phyloP scores from a whole-genome alignment of 208 protist species.

The Herpetomonas samuelpessoai region DNA sequence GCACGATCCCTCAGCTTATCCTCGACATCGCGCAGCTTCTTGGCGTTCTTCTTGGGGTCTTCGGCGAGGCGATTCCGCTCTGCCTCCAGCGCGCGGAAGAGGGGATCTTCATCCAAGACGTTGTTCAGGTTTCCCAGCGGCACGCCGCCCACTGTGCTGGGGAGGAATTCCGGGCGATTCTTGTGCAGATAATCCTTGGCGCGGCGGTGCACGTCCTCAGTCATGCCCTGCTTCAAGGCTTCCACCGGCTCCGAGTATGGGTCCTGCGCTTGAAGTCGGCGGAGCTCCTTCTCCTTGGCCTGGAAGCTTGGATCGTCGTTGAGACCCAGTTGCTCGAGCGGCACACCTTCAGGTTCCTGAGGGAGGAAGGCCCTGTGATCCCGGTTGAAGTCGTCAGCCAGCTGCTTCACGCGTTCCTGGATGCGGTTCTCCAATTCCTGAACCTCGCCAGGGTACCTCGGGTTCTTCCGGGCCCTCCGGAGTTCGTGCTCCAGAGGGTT shows the following conservation, averaged over 20 bases:
- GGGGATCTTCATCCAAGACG: slow-evolving; percentile 18
- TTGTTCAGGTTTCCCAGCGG: slow-evolving; percentile 21
- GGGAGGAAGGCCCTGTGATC: slow-evolving; percentile 24
- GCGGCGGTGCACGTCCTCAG: slow-evolving; percentile 18
- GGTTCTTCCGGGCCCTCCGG: slow-evolving; percentile 5
- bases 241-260: slow-evolving; percentile 12
- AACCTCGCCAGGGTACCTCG: slow-evolving; percentile 9
- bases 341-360: slow-evolving; percentile 32
- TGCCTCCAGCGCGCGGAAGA: slow-evolving; percentile 34
- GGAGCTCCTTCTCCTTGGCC: slow-evolving; percentile 19
- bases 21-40: slow-evolving; percentile 29
- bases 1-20: slow-evolving; percentile 33
- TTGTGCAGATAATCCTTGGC: slow-evolving; percentile 25
- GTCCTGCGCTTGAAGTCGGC: slow-evolving; percentile 8
- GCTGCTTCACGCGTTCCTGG: slow-evolving; percentile 18
- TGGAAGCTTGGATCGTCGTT: slow-evolving; percentile 32
- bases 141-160: slow-evolving; percentile 16
- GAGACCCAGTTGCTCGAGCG: slow-evolving; percentile 28
- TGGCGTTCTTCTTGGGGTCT: slow-evolving; percentile 19
- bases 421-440: slow-evolving; percentile 24
- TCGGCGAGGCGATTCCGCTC: slow-evolving; percentile 22
- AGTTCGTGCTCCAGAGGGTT: slow-evolving; percentile 26
- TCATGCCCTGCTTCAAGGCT: slow-evolving; percentile 27
- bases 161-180: slow-evolving; percentile 26
- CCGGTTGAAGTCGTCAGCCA: slow-evolving; percentile 25